A percentile compares a stretch with the other conserved stretches of the same genome.
Conservation (phyloP, 2,329 filamentous ascomycete species). For the Ascochyta fabae region DNA sequence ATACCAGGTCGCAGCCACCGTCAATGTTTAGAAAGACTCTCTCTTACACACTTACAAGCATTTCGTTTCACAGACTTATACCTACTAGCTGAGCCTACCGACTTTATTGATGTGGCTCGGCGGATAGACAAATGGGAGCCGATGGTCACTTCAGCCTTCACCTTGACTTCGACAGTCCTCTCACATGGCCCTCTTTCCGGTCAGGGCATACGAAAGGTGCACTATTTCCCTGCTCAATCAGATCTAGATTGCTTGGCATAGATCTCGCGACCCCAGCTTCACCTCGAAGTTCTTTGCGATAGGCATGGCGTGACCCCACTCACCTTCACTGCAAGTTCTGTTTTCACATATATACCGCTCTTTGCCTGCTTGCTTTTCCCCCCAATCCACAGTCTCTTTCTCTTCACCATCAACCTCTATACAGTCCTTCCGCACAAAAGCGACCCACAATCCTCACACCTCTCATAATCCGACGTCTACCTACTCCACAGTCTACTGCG, state of each 20-base stretch:
- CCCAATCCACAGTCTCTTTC: neutral
- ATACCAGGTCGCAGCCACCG: too few species aligned
- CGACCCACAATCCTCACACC: neutral
- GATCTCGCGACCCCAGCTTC: neutral
- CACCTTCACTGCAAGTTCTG: neutral
- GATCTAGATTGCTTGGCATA: neutral
- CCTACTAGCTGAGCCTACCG: too few species aligned
- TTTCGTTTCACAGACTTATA: too few species aligned
- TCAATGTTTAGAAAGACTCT: too few species aligned
- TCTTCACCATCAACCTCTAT: neutral
- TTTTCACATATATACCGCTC: neutral
- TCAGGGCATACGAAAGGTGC: neutral
- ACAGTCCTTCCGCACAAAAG: neutral
- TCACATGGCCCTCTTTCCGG: neutral
- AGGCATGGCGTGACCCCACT: neutral
- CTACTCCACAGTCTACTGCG: neutral
- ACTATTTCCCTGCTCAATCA: neutral
- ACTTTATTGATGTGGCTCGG: too few species aligned
- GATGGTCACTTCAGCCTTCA: neutral
- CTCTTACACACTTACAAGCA: too few species aligned
- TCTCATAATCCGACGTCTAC: neutral
- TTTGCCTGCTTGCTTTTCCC: neutral
- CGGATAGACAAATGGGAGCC: too few species aligned
- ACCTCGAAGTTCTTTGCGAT: neutral
- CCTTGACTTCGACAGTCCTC: neutral